Base-by-base conservation (phyloP, 768 basidiomycete genomes). In the Dictyophora rubrovolvata region DNA sequence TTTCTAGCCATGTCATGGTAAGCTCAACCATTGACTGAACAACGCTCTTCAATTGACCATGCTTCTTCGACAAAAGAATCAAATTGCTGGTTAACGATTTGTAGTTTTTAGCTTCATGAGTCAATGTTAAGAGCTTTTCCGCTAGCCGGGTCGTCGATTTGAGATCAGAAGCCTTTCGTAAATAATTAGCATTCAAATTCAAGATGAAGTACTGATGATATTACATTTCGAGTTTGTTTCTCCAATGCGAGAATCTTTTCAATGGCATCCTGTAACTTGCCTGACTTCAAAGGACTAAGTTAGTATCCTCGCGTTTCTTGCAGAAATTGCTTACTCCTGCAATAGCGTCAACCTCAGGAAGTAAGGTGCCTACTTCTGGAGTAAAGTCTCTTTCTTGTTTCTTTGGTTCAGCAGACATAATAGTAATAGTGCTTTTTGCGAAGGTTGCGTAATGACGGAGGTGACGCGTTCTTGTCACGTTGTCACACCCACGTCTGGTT, bases 181-280 rank as follows among this genome's bases (percentile, higher is more conserved):
- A 48, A 63, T 11, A 56, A 42, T n/a, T 14, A n/a, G n/a, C 4
- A 12, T 42, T 42, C n/a, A 42, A 9, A 4, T 42, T n/a, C 10
- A 60, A 10, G 34, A 53, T 14, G 54, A 37, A n/a, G 17, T 46
- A 51, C 16, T 11, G 14, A 51, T 12, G 20, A 73, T 82, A 48
- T 2, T 59, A 91, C 96, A 75, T 97, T 98, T 77, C 96, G 80
- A 1, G 95, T 88, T 71, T 96, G 94, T 73, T 98, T 98, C 75
- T 99, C 96, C 5, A 98, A 77, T 1, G 75, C 73, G 59, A 93
- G 78, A 59, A 98, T 82, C 74, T 89, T 92, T 73, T 99, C 95
- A 34, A 97, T 74, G 21, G 86, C 91, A 33, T 90, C 88, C 68
- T 90, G 83, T 51, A 93, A 77, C 71, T 84, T 86, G 22, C 88